Conservation (phyloP, 495 filamentous ascomycete species). For the Geopyxis carbonaria region DNA sequence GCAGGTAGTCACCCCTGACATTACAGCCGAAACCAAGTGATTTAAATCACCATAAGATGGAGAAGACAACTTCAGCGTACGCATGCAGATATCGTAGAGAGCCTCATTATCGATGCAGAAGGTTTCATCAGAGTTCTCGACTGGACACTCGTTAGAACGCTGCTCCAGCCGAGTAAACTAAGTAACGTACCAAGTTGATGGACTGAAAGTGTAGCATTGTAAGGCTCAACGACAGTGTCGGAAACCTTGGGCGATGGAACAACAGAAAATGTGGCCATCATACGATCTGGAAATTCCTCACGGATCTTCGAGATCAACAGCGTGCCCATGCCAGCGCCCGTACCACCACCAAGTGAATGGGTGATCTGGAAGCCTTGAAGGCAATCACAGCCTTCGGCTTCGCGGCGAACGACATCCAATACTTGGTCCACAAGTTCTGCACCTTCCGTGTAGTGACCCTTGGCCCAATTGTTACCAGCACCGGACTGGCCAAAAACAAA, state of each 20-base stretch:
- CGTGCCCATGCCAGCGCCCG: slow-evolving; percentile 99
- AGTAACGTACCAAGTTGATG: slow-evolving; percentile 55
- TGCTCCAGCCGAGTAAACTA: slow-evolving; percentile 13
- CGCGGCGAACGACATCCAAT: slow-evolving; percentile 94
- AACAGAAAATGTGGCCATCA: slow-evolving; percentile 99
- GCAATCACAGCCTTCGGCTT: slow-evolving; percentile 98
- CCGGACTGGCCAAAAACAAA: slow-evolving; percentile 99
- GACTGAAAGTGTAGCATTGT: slow-evolving; percentile 97
- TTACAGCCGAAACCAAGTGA: slow-evolving; percentile 98
- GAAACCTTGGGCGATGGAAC: slow-evolving; percentile 99
- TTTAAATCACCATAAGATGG: slow-evolving; percentile 98
- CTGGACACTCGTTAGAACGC: slow-evolving; percentile 27
- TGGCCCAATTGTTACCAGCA: slow-evolving; percentile 99
- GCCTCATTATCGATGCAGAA: slow-evolving; percentile 99
- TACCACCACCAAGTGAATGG: slow-evolving; percentile 99
- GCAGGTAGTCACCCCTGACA: slow-evolving; percentile 98
- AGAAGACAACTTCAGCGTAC: slow-evolving; percentile 94
- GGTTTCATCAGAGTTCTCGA: slow-evolving; percentile 99
- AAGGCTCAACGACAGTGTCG: slow-evolving; percentile 98
- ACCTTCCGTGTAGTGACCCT: slow-evolving; percentile 99
- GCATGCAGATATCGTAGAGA: slow-evolving; percentile 99
- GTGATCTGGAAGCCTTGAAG: slow-evolving; percentile 99
- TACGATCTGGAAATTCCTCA: slow-evolving; percentile 99
- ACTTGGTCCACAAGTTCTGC: slow-evolving; percentile 98
- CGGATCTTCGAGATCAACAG: slow-evolving; percentile 99